These are phyloP conservation scores for Harringtonia lauricola DNA, from an alignment of 2,329 filamentous ascomycete species.

Conservation along the genomic window DNA sequence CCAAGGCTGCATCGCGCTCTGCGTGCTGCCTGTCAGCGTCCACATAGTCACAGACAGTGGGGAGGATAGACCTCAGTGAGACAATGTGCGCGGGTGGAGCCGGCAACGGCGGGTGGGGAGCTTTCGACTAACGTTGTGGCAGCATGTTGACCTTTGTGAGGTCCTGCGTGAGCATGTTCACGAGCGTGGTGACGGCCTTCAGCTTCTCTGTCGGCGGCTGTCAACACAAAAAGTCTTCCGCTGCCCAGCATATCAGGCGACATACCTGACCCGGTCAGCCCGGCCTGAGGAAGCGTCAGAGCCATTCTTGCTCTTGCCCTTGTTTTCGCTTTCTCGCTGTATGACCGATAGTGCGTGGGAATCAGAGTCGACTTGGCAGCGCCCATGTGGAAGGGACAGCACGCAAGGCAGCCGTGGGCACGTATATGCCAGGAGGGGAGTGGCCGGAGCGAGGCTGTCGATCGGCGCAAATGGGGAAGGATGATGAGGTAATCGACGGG, in stretches of 20 bases:
- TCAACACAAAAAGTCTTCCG: neutral
- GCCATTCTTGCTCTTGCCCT: slow-evolving; percentile 5
- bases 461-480: neutral
- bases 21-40: neutral
- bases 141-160: slow-evolving; percentile 46
- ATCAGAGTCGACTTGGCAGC: slow-evolving; percentile 11
- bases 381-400: slow-evolving; percentile 10
- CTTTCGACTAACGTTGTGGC: slow-evolving; percentile 42
- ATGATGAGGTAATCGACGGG: too few relatives aligned
- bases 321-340: slow-evolving; percentile 3
- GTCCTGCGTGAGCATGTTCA: slow-evolving; percentile 52
- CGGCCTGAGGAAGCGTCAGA: slow-evolving; percentile 15
- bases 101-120: neutral
- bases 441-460: too few relatives aligned
- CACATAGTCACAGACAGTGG: neutral
- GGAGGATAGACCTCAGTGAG: slow-evolving; percentile 5
- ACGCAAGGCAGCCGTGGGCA: neutral
- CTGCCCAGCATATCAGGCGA: neutral
- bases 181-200: slow-evolving; percentile 52
- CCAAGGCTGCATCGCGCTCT: slow-evolving; percentile 54
- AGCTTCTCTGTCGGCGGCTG: slow-evolving; percentile 44
- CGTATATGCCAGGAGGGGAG: neutral
- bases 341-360: slow-evolving; percentile 6
- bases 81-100: neutral
- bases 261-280: slow-evolving; percentile 31